phyloP scores from a whole-genome alignment of 345 rosid species.

The Populus davidiana region DNA sequence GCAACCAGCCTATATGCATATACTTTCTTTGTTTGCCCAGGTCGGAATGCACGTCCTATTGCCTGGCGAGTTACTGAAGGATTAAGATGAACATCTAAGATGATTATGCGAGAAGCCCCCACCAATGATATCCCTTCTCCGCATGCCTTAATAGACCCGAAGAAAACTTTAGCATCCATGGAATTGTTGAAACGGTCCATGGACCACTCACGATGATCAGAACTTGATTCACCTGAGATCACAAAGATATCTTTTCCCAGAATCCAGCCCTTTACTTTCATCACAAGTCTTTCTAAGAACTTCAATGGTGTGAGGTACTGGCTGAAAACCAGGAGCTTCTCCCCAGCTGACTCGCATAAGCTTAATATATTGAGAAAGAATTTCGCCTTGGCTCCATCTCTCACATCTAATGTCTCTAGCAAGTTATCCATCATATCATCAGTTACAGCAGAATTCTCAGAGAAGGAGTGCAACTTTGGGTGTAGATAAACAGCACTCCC shows the following conservation, averaged over 20 bases:
- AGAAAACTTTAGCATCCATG: slow-evolving; percentile 66
- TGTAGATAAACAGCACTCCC: slow-evolving; percentile 72
- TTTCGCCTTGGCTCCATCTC: slow-evolving; percentile 75
- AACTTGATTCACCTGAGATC: slow-evolving; percentile 69
- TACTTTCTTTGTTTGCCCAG: slow-evolving; percentile 81
- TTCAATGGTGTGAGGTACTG: slow-evolving; percentile 74
- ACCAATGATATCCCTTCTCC: slow-evolving; percentile 96
- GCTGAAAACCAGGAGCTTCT: slow-evolving; percentile 79
- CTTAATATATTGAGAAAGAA: slow-evolving; percentile 67
- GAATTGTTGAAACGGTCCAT: slow-evolving; percentile 82
- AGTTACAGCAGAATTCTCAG: slow-evolving; percentile 32
- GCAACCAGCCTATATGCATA: slow-evolving; percentile 67
- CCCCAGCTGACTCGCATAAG: slow-evolving; percentile 61
- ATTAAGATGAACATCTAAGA: slow-evolving; percentile 82
- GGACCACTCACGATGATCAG: slow-evolving; percentile 65
- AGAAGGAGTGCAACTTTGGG: slow-evolving; percentile 43
- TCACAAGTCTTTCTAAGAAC: slow-evolving; percentile 55
- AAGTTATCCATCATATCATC: slow-evolving; percentile 59
- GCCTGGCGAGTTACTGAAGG: slow-evolving; percentile 99
- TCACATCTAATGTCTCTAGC: slow-evolving; percentile 43
- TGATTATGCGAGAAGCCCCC: slow-evolving; percentile 78
- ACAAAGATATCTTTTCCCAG: slow-evolving; percentile 59
- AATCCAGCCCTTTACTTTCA: slow-evolving; percentile 56
- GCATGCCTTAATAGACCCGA: slow-evolving; percentile 90
- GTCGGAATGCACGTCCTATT: slow-evolving; percentile 79